A percentile compares a stretch with the other conserved stretches of the same genome.
phyloP scores from a whole-genome alignment of 116 monocot genomes.

The Papilionanthe hybrid region DNA sequence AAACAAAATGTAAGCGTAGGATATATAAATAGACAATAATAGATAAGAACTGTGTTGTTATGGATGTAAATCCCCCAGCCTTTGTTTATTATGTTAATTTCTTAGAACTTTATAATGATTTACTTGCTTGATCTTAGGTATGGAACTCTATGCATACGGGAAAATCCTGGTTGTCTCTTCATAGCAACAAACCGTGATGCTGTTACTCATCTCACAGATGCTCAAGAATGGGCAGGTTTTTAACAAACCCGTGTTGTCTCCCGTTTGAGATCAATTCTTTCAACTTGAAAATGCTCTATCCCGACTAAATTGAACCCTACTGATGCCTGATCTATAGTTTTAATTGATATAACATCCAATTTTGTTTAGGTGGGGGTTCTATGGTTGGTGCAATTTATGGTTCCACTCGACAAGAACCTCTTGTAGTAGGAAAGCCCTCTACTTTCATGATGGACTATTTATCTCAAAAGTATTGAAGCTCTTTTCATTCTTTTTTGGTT shows the following conservation, averaged over 20 bases:
- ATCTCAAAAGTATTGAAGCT: slow-evolving; percentile 43
- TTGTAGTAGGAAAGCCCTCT: slow-evolving; percentile 92
- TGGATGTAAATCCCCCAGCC: no score
- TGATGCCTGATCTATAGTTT: not conserved
- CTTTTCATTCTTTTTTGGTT: not conserved
- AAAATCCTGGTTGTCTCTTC: slow-evolving; percentile 94
- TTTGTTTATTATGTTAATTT: no score
- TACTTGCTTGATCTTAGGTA: slow-evolving; percentile 36
- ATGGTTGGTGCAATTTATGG: slow-evolving; percentile 93
- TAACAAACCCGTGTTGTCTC: not conserved
- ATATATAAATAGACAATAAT: no score
- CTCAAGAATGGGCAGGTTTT: slow-evolving; percentile 99
- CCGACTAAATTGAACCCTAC: not conserved
- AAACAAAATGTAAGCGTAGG: no score
- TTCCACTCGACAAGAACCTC: slow-evolving; percentile 75
- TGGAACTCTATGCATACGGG: slow-evolving; percentile 88
- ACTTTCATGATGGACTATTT: slow-evolving; percentile 99
- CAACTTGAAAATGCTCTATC: not conserved
- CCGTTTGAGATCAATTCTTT: not conserved
- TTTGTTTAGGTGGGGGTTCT: slow-evolving; percentile 77
- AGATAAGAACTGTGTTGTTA: no score
- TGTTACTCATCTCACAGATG: slow-evolving; percentile 96
- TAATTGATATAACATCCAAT: no score
- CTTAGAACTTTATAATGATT: no score
- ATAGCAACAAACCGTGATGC: slow-evolving; percentile 98